Conservation (phyloP, 371 early-diverging fungal genomes). For the Agmasoma carcini region DNA sequence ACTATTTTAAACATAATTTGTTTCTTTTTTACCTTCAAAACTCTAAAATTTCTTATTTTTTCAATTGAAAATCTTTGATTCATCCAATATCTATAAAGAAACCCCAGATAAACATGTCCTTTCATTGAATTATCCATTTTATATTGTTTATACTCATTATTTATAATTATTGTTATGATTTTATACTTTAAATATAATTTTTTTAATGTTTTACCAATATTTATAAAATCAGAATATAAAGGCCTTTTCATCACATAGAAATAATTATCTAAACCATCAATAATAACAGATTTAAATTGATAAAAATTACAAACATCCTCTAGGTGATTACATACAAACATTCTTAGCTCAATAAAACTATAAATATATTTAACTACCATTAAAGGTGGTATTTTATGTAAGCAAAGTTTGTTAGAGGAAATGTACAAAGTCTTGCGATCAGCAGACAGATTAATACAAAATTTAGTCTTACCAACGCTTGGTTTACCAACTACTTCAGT, state of each 20-base stretch:
- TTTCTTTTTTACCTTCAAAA: no score
- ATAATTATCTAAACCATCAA: constrained; percentile 21
- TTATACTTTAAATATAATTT: no score
- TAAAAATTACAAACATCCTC: background rate
- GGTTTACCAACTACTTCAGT: constrained; percentile 38
- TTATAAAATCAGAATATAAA: no score
- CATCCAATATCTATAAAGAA: no score
- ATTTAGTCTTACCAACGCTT: constrained; percentile 31
- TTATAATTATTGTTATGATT: no score
- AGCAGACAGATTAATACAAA: constrained; percentile 24
- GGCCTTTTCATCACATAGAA: constrained; percentile 6
- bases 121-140: no score
- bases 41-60: no score
- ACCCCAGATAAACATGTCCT: no score
- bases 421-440: constrained; percentile 28
- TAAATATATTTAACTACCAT: background rate
- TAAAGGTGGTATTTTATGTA: background rate
- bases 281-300: background rate
- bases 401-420: constrained; percentile 7
- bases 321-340: background rate
- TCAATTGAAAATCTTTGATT: no score
- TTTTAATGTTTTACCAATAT: no score
- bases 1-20: no score
- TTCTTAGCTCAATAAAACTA: constrained; percentile 1
- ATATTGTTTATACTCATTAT: no score